Base-by-base conservation (phyloP, 2,329 filamentous ascomycete species). In the Graphilbum ipis-grandicollis region DNA sequence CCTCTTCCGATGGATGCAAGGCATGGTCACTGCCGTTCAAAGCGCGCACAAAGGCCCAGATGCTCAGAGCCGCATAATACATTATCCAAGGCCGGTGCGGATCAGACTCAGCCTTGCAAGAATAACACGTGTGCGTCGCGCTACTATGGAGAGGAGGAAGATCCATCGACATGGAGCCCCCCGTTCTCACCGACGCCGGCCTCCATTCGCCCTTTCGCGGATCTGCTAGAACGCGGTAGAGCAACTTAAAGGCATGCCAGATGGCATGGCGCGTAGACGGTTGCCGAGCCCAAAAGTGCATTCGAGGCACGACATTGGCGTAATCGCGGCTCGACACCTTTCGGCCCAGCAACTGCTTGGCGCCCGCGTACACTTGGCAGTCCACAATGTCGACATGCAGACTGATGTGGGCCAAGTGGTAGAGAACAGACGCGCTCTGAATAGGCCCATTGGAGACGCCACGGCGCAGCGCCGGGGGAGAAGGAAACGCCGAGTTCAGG, bases 321-420 rank as follows among this genome's bases (percentile, higher is more conserved):
- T 90, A 77, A 55, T 96, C 90, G 43, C 82, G 74, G 2, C 73
- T 65, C 1, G 82, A 84, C 42, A 96, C 92, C 1, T 77, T 76
- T 33, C 88, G 75, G 18, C 90, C 88, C 4, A 96, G 71, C 2
- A 94, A 67, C 22, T 85, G 70, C 47, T 78, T 82, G 1, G 88
- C 84, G 8, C 86, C 76, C 5, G 88, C 90, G 54, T 90, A 94
- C 45, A 96, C 92, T 56, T 96, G 88, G 49, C 85, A 88, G 54
- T 96, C 88, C n/a, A 93, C 82, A 37, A 96, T 84, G 51, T 96
- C 88, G 19, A 93, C 85, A 51, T 96, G 85, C 70, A 93, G 93
- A 3, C 85, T 84, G 82, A 98, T 94, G 55, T 96, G 90, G 1
- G 90, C 90, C 12, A 98, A 64, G 48, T 93, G 84, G 51, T 96